phyloP scores from a whole-genome alignment of 768 basidiomycete genomes.

The Termitomyces sp. region DNA sequence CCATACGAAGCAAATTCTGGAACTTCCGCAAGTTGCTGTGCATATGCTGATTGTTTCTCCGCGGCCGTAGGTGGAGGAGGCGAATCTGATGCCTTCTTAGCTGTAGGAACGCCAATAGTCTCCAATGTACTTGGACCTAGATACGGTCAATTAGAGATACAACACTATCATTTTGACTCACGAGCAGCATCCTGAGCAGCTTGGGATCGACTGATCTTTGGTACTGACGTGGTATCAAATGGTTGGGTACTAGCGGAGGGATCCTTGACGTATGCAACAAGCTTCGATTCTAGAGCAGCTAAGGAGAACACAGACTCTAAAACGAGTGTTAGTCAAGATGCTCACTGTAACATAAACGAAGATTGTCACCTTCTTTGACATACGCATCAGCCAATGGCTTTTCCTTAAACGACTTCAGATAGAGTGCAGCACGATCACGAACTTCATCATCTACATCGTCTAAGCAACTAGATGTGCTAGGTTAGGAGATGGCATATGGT shows the following conservation, averaged over 20 bases:
- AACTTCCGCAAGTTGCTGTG: slow-evolving; percentile 78
- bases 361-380: slow-evolving; percentile 77
- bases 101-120: slow-evolving; percentile 68
- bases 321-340: slow-evolving; percentile 6
- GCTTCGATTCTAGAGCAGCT: slow-evolving; percentile 81
- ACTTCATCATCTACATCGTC: slow-evolving; percentile 99
- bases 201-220: slow-evolving; percentile 92
- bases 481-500: slow-evolving; percentile 1
- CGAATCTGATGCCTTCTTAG: slow-evolving; percentile 50
- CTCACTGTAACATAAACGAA: not conserved
- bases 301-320: slow-evolving; percentile 93
- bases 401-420: slow-evolving; percentile 80
- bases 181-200: slow-evolving; percentile 85
- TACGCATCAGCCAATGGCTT: slow-evolving; percentile 78
- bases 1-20: slow-evolving; percentile 87
- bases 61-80: slow-evolving; percentile 79
- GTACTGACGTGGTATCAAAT: slow-evolving; percentile 81
- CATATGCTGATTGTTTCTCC: slow-evolving; percentile 85
- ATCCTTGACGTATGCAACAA: slow-evolving; percentile 93
- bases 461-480: slow-evolving; percentile 58
- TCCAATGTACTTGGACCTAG: slow-evolving; percentile 86
- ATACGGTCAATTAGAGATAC: slow-evolving; percentile 5
- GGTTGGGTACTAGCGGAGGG: slow-evolving; percentile 61
- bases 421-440: slow-evolving; percentile 94
- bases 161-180: slow-evolving; percentile 32